Evolutionary conservation across 495 filamentous ascomycete species (phyloP).

Genomic region (Thozetella sp.): DNA sequence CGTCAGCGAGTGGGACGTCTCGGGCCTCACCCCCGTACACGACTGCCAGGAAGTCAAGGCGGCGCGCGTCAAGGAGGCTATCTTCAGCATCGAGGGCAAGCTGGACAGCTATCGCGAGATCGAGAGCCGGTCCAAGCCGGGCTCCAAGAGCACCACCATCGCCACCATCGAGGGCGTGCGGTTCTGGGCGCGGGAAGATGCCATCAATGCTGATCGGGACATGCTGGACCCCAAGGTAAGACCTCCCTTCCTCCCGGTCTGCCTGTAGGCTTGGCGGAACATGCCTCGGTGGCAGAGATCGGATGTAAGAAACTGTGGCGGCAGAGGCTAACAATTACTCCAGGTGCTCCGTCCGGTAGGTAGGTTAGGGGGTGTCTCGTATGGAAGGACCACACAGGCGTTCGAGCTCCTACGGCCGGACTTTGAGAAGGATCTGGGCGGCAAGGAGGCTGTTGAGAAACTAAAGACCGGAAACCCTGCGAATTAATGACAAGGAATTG

Average conservation of each 20-base stretch:
- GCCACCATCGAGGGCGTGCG: constrained; percentile 81
- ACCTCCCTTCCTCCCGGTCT: constrained; percentile 10
- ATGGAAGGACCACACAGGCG: constrained; percentile 69
- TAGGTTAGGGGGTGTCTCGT: constrained; percentile 83
- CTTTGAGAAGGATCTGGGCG: constrained; percentile 53
- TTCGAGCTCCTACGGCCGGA: constrained; percentile 79
- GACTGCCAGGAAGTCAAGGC: constrained; percentile 66
- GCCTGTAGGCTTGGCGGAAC: background rate
- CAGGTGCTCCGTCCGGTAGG: constrained; percentile 70
- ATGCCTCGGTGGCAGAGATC: background rate
- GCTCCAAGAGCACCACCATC: constrained; percentile 72
- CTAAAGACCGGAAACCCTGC: constrained; percentile 22
- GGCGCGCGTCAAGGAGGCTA: constrained; percentile 77
- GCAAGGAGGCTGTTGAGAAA: constrained; percentile 34
- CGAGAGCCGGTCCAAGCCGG: constrained; percentile 66
- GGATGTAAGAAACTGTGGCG: no score
- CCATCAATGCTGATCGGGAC: constrained; percentile 74
- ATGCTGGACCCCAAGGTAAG: constrained; percentile 63
- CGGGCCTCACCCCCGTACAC: constrained; percentile 70
- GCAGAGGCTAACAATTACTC: constrained; percentile 1
- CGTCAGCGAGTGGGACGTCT: constrained; percentile 77
- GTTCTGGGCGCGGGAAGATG: constrained; percentile 92
- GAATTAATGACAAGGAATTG: background rate
- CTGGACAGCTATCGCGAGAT: constrained; percentile 75
- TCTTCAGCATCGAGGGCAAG: constrained; percentile 81